These are phyloP conservation scores for Phytophthora rubi DNA, from an alignment of 352 stramenopile genomes.

Conservation along the genomic window DNA sequence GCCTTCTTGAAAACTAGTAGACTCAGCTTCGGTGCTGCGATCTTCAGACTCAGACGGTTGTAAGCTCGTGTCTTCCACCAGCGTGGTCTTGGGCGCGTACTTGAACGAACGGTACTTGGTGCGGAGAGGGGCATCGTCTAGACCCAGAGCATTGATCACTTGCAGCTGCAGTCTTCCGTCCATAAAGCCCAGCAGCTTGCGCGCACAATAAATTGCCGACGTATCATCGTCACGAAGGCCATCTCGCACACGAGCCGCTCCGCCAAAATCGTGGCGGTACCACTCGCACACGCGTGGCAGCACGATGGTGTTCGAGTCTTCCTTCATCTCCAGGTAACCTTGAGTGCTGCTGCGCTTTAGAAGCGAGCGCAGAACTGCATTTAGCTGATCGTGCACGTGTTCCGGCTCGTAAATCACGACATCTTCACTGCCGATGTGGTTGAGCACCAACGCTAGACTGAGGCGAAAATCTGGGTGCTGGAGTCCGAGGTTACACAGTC, in stretches of 20 bases:
- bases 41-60: not conserved
- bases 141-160: conserved; percentile 46
- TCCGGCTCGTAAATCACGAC: conserved; percentile 39
- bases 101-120: conserved; percentile 66
- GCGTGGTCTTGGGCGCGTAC: conserved; percentile 49
- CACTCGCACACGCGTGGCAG: conserved; percentile 80
- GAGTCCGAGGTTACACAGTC: conserved; percentile 47
- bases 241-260: conserved; percentile 5
- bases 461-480: conserved; percentile 81
- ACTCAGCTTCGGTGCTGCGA: not conserved
- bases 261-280: conserved; percentile 71
- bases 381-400: conserved; percentile 77
- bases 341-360: conserved; percentile 32
- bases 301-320: conserved; percentile 42
- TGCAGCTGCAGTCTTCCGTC: conserved; percentile 47
- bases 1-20: conserved; percentile 10
- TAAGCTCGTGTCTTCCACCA: conserved; percentile 31
- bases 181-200: conserved; percentile 82
- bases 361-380: conserved; percentile 49
- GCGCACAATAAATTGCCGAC: conserved; percentile 62
- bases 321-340: conserved; percentile 37
- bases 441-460: conserved; percentile 72
- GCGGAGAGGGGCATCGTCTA: conserved; percentile 57
- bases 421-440: conserved; percentile 38
- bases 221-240: conserved; percentile 31